phyloP scores from a whole-genome alignment of 2,329 filamentous ascomycete species.

The Purpureocillium lavendulum region DNA sequence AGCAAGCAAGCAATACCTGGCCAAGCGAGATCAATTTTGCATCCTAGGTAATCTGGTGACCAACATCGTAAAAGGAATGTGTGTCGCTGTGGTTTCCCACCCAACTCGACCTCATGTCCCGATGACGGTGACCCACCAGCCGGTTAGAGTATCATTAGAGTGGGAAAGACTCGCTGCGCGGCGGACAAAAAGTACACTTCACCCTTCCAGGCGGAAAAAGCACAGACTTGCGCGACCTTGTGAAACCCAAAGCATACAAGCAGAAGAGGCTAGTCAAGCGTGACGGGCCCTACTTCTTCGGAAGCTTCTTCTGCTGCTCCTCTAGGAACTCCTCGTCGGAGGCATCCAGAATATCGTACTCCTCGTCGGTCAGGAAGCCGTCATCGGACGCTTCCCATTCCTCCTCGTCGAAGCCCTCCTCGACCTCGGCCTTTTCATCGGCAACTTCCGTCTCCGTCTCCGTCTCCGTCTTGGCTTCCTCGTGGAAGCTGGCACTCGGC shows the following conservation, averaged over 20 bases:
- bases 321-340: conserved; percentile 77
- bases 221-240: conserved; percentile 2
- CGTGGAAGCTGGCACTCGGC: conserved; percentile 69
- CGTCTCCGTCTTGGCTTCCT: conserved; percentile 46
- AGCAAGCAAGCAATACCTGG: too few relatives aligned
- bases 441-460: conserved; percentile 46
- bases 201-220: conserved; percentile 4
- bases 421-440: conserved; percentile 23
- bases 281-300: conserved; percentile 24
- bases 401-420: conserved; percentile 41
- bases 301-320: conserved; percentile 38
- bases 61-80: conserved; percentile 2
- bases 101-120: too few relatives aligned
- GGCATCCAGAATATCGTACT: conserved; percentile 94
- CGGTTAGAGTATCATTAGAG: too few relatives aligned
- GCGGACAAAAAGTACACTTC: conserved; percentile 1
- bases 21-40: conserved; percentile 4
- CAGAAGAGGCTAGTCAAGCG: not conserved
- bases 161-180: too few relatives aligned
- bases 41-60: conserved; percentile 5
- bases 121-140: too few relatives aligned
- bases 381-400: conserved; percentile 58
- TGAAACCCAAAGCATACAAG: not conserved
- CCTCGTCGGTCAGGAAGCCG: conserved; percentile 90
- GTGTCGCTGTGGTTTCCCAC: too few relatives aligned